phyloP scores from a whole-genome alignment of 1,139 yeast species.

The Nakaseomyces kungkrabaensis region DNA sequence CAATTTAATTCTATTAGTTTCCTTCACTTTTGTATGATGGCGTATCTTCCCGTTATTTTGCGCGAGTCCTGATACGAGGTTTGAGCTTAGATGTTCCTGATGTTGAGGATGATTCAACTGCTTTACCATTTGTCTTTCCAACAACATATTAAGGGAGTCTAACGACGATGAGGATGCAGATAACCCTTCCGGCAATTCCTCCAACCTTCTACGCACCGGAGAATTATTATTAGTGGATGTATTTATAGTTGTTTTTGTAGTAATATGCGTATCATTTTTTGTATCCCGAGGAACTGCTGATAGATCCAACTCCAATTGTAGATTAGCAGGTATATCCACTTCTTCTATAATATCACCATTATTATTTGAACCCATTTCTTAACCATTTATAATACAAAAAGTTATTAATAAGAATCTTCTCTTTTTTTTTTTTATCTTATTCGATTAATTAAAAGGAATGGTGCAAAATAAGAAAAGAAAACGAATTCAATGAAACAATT shows the following conservation, averaged over 20 bases:
- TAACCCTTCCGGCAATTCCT: slow-evolving; percentile 8
- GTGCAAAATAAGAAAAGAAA: not conserved
- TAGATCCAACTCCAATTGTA: slow-evolving; percentile 17
- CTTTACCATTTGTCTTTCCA: slow-evolving; percentile 32
- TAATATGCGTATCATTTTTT: slow-evolving; percentile 1
- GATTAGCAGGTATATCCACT: slow-evolving; percentile 22
- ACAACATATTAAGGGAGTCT: slow-evolving; percentile 32
- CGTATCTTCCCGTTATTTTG: not conserved
- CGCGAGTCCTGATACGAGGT: slow-evolving; percentile 16
- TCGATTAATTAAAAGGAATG: too few relatives aligned
- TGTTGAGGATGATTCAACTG: slow-evolving; percentile 35
- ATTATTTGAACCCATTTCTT: not conserved
- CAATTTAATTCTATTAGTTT: slow-evolving; percentile 68
- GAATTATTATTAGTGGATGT: not conserved
- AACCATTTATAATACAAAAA: not conserved
- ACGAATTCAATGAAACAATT: not conserved
- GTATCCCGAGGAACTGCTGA: slow-evolving; percentile 7
- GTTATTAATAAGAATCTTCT: too few relatives aligned
- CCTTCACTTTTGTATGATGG: slow-evolving; percentile 47
- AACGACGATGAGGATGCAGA: slow-evolving; percentile 29
- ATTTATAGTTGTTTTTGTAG: not conserved
- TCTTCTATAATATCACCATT: slow-evolving; percentile 13
- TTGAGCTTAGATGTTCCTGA: slow-evolving; percentile 21
- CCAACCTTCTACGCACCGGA: slow-evolving; percentile 4
- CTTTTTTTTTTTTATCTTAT: too few relatives aligned